Evolutionary conservation across 2,329 filamentous ascomycete species (phyloP), one percentile per base, ranked within the genome.

Genomic region (Pseudocercospora crystallina): DNA sequence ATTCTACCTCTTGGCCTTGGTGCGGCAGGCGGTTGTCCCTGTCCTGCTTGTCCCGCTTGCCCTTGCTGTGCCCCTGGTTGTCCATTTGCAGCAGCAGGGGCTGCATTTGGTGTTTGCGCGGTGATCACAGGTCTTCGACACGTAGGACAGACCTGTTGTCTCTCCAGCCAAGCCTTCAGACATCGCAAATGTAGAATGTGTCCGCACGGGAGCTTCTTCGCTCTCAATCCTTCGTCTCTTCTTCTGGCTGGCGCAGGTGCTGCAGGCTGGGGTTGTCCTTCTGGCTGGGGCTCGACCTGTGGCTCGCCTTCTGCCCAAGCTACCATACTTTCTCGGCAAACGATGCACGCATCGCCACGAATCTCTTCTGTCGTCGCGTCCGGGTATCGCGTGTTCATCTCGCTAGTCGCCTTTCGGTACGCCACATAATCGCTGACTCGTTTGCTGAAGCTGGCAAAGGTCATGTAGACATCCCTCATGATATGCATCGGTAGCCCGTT

Each of bases 401-500:
- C 90, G 60, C 87, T 82, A 2, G 95, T 90, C 2, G 94, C 94
- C 64, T 90, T 90, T 50, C 91, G 85, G 69, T 97, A 99, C 53
- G 89, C 85, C 58, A 96, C 74, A 59, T 96, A 87, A 59, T 95
- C 91, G 56, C 85, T 81, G n/a, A 97, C 83, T 9, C 92, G 82
- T 73, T 94, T 95, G 55, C 89, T 80, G 69, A 99, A 96, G 2
- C 92, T 95, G 44, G 91, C 83, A 43, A 92, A 86, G 0, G 94
- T 97, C 73, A 99, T 83, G 71, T 96, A 95, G 15, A 97, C 83
- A 68, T 99, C 94, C 48, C 94, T 82, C 75, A 99, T 87, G 51
- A 99, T 97, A 66, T 99, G 94, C 55, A 99, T 95, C 0, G 94
- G 94, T 29, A 99, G 78, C 9, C 92, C 94, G 68, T 96, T 96